A percentile compares a stretch with the other conserved stretches of the same genome.
These are phyloP conservation scores for Termitomyces sp. DNA, from an alignment of 768 basidiomycete genomes.

Conservation along the genomic window DNA sequence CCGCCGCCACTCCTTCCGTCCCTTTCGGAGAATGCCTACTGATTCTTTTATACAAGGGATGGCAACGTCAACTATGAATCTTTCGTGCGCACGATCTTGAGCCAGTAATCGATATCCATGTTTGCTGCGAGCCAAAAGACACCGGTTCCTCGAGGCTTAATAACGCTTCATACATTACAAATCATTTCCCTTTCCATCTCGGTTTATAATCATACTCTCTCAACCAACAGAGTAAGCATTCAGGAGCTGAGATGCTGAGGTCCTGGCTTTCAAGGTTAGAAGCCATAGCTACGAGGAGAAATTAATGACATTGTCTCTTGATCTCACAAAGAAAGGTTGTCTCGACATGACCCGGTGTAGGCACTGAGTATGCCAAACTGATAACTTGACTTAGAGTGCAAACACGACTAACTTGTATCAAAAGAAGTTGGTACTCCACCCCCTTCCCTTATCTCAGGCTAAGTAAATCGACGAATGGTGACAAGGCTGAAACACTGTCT, in stretches of 20 bases:
- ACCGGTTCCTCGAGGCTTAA: not conserved
- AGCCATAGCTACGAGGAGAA: not conserved
- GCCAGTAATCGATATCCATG: slow-evolving; percentile 47
- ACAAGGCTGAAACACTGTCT: not conserved
- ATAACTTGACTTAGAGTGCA: too few relatives aligned
- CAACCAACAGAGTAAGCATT: not conserved
- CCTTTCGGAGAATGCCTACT: not conserved
- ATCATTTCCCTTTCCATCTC: not conserved
- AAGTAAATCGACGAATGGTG: not conserved
- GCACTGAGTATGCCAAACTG: not conserved
- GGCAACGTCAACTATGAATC: slow-evolving; percentile 98
- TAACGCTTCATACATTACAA: not conserved
- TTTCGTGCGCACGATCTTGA: slow-evolving; percentile 91
- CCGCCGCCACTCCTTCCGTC: not conserved
- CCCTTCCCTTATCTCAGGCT: not conserved
- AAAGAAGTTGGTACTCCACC: not conserved
- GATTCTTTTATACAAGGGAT: slow-evolving; percentile 47
- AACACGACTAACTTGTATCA: too few relatives aligned
- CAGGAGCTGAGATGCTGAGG: not conserved
- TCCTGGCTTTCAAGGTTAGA: too few relatives aligned
- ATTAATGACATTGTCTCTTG: not conserved
- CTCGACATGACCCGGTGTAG: not conserved
- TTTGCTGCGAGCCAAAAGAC: slow-evolving; percentile 1
- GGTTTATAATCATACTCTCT: not conserved
- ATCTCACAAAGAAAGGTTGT: too few relatives aligned